A percentile compares a stretch with the other conserved stretches of the same genome.
Conservation (phyloP, 768 basidiomycete genomes). For the Nidularia pulvinata region DNA sequence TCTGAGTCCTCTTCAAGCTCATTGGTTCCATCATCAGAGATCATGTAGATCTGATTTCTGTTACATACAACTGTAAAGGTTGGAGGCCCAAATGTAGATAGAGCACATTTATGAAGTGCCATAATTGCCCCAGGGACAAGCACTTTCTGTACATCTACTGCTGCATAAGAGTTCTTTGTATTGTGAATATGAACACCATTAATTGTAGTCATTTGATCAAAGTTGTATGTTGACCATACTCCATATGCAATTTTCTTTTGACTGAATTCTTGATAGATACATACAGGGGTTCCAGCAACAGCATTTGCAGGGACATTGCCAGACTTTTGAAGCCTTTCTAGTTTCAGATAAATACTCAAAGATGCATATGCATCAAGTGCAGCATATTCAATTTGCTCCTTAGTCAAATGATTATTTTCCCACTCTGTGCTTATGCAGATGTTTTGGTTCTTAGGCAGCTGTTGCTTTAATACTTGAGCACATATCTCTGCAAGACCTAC, state of each 20-base stretch:
- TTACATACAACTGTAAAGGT: conserved; percentile 10
- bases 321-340: not conserved
- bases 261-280: not conserved
- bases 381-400: not conserved
- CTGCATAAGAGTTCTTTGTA: not conserved
- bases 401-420: not conserved
- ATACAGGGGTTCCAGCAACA: not conserved
- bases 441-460: conserved; percentile 10
- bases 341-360: not conserved
- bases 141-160: conserved; percentile 8
- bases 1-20: not conserved
- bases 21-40: not conserved
- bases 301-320: not conserved
- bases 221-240: not conserved
- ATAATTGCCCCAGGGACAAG: conserved; percentile 12
- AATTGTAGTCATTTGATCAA: not conserved
- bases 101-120: conserved; percentile 6
- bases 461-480: conserved; percentile 16
- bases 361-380: not conserved
- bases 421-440: not conserved
- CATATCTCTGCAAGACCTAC: conserved; percentile 25
- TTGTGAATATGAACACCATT: not conserved
- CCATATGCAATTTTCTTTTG: not conserved
- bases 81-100: conserved; percentile 8
- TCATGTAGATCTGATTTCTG: conserved; percentile 1